Base-by-base conservation (phyloP, 495 filamentous ascomycete genomes). In the Hypoxylon fragiforme region DNA sequence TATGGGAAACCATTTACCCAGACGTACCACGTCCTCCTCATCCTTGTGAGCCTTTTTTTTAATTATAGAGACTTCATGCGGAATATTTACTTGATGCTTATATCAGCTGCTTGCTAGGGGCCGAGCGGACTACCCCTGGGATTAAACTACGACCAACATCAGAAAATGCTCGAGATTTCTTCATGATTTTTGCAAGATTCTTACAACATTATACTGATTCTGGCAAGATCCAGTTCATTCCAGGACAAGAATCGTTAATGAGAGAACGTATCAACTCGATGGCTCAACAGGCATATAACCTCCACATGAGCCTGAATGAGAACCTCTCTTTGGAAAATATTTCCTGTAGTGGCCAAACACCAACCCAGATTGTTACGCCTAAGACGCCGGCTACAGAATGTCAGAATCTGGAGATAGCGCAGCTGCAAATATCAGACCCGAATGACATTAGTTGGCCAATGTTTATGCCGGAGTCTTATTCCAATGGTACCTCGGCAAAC, bases 1-100 rank as follows among this genome's bases (percentile, higher is more conserved):
- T 56, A 7, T 56, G 52, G 52, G 28, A 49, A 0, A 56, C 38
- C 7, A 56, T 56, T 9, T 56, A 30, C 22, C 52, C 44, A 30
- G 37, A n/a, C 2, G n/a, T 0, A 13, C 6, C 21, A 16, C 52
- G 16, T 2, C 52, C 52, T 5, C 0, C 1, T 2, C 52, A 56
- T 22, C 52, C 52, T 15, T 56, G 52, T 56, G 30, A 39, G 52
- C 49, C 32, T 43, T 11, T 30, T 3, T 6, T 1, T n/a, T n/a
- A n/a, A n/a, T n/a, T n/a, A n/a, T n/a, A n/a, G n/a, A n/a, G n/a
- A n/a, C n/a, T n/a, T n/a, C n/a, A n/a, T n/a, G n/a, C n/a, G n/a
- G n/a, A n/a, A n/a, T n/a, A n/a, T n/a, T n/a, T n/a, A 12, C 31
- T 12, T 13, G 30, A 34, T 24, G 26, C 30, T 24, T 13, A 32